A percentile compares a stretch with the other conserved stretches of the same genome.
These are phyloP conservation scores for Mycena galericulata DNA, from an alignment of 768 basidiomycete genomes.

Conservation along the genomic window DNA sequence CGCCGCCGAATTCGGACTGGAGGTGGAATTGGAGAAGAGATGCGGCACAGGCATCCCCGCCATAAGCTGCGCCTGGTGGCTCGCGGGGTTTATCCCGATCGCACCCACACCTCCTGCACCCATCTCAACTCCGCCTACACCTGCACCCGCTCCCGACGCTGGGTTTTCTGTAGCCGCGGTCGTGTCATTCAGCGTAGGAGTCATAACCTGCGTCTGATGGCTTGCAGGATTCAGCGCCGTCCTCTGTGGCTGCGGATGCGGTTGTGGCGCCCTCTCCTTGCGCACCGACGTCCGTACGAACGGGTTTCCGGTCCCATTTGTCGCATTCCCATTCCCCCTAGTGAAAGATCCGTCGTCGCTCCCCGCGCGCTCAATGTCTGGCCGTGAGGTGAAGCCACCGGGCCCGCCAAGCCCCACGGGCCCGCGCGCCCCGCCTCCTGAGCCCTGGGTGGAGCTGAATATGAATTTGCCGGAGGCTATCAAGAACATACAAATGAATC, in stretches of 20 bases:
- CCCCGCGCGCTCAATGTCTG: not conserved
- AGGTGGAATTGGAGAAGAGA: not conserved
- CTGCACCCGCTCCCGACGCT: conserved; percentile 13
- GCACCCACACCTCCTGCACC: not conserved
- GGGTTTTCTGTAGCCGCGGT: not conserved
- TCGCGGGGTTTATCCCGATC: conserved; percentile 25
- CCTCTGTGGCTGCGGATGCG: not conserved
- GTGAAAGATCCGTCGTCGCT: not conserved
- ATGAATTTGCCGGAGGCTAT: no score
- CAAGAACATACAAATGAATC: no score
- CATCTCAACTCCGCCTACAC: not conserved
- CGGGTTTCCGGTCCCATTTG: conserved; percentile 2
- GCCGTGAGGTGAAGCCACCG: not conserved
- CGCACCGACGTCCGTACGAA: conserved; percentile 26
- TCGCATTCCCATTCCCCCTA: not conserved
- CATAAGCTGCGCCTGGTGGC: conserved; percentile 36
- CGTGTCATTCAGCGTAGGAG: not conserved
- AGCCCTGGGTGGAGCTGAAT: no score
- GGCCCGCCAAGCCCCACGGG: conserved; percentile 25
- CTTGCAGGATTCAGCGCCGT: conserved; percentile 26
- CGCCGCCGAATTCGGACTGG: not conserved
- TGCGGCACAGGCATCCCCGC: conserved; percentile 26
- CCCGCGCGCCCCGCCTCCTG: conserved; percentile 16
- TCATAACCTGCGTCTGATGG: conserved; percentile 26
- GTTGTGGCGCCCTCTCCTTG: conserved; percentile 12